phyloP scores from a whole-genome alignment of 176 grass and related monocot species.

The Oryza coarctata region DNA sequence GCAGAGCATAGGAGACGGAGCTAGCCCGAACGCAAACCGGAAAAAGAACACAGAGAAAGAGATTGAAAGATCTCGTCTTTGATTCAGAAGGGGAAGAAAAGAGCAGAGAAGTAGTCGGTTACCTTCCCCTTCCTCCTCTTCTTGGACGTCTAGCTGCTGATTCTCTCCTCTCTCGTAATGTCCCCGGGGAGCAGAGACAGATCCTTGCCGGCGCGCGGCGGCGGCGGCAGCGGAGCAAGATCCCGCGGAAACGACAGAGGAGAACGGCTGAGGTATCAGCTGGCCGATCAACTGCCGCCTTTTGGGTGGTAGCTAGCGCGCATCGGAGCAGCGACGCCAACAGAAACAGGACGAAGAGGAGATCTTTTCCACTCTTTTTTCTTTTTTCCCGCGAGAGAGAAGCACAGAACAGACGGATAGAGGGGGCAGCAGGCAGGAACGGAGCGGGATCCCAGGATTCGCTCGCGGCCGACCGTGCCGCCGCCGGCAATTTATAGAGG shows the following conservation, averaged over 20 bases:
- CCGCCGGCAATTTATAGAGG: constrained; percentile 30
- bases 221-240: constrained; percentile 17
- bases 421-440: not conserved
- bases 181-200: not conserved
- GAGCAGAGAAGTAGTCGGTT: not conserved
- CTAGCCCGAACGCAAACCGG: not conserved
- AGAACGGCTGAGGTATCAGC: not conserved
- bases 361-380: constrained; percentile 5
- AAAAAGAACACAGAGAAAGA: not conserved
- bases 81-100: not conserved
- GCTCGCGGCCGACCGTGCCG: constrained; percentile 29
- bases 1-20: not conserved
- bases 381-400: not conserved
- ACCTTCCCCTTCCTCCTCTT: not conserved
- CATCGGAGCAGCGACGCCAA: constrained; percentile 15
- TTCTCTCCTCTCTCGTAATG: not conserved
- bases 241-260: constrained; percentile 21
- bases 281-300: not conserved
- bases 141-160: not conserved
- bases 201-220: not conserved
- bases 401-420: not conserved
- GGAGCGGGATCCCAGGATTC: constrained; percentile 42
- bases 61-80: not conserved
- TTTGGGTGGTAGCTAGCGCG: constrained; percentile 27
- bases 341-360: constrained; percentile 28